Conservation (phyloP, 2,329 filamentous ascomycete species). For the Allantophomopsis lycopodina region DNA sequence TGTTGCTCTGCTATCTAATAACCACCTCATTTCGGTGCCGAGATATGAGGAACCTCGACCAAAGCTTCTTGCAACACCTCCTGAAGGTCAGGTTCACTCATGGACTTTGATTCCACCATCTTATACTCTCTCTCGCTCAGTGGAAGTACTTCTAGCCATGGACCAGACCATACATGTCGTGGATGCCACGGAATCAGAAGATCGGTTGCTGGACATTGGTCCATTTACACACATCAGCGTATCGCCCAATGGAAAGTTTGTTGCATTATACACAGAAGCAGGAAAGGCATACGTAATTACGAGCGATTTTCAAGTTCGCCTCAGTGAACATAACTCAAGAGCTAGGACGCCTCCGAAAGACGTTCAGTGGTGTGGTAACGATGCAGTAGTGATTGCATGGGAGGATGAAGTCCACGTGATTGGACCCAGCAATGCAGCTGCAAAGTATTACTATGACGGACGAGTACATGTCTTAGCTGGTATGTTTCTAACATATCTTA, state of each 20-base stretch:
- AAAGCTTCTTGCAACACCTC: conserved; percentile 62
- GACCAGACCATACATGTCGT: conserved; percentile 73
- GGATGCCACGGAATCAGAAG: conserved; percentile 81
- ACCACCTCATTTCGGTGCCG: conserved; percentile 73
- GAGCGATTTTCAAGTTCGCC: conserved; percentile 83
- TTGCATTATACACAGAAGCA: conserved; percentile 74
- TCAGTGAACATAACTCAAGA: conserved; percentile 84
- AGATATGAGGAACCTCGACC: conserved; percentile 86
- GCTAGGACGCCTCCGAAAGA: conserved; percentile 77
- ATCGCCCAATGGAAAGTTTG: conserved; percentile 80
- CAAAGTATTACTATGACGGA: conserved; percentile 77
- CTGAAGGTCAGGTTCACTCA: conserved; percentile 67
- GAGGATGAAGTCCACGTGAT: conserved; percentile 95
- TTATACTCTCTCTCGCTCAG: conserved; percentile 79
- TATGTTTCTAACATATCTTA: conserved; percentile 20
- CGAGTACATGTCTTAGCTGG: conserved; percentile 82
- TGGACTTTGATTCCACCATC: conserved; percentile 85
- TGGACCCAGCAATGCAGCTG: conserved; percentile 66
- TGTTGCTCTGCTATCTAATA: conserved; percentile 82
- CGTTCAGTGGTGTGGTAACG: conserved; percentile 92
- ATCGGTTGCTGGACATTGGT: conserved; percentile 79
- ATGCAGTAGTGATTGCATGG: conserved; percentile 88
- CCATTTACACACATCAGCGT: conserved; percentile 85
- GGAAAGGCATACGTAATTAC: conserved; percentile 87
- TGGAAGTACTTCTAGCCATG: conserved; percentile 83